These are phyloP conservation scores for Macrotyloma uniflorum DNA, from an alignment of 306 rosid genomes.

Conservation along the genomic window DNA sequence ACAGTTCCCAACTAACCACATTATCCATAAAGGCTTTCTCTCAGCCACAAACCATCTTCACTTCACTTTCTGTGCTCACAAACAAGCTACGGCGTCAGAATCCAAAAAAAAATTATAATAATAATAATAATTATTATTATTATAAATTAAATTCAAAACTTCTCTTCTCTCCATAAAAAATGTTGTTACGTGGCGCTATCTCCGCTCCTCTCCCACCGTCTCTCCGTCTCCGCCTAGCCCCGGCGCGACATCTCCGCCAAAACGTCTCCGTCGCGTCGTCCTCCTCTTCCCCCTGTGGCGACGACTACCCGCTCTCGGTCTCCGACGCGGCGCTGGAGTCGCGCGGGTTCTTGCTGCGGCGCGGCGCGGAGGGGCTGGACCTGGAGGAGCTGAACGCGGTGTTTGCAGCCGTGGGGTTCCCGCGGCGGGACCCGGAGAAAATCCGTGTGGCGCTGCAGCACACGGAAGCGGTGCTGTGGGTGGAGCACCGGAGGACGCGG, in stretches of 20 bases:
- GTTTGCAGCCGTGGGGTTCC: constrained; percentile 90
- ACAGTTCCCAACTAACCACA: not conserved
- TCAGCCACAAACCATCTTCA: not conserved
- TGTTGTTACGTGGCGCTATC: constrained; percentile 66
- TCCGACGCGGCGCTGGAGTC: constrained; percentile 66
- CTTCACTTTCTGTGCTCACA: too few relatives aligned
- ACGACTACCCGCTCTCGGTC: constrained; percentile 42
- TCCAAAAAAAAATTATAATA: not conserved
- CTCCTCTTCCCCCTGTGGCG: constrained; percentile 21
- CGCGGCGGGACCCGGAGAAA: constrained; percentile 69
- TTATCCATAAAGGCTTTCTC: constrained; percentile 31
- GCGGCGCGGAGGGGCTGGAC: constrained; percentile 59
- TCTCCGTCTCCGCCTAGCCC: not conserved
- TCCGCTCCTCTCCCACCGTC: constrained; percentile 43
- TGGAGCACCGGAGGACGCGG: constrained; percentile 61
- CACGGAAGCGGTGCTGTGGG: constrained; percentile 76
- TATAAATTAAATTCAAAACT: not conserved
- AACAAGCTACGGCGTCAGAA: too few relatives aligned
- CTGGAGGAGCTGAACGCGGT: constrained; percentile 73
- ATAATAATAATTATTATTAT: not conserved
- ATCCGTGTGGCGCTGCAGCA: constrained; percentile 74
- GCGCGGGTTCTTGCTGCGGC: constrained; percentile 75
- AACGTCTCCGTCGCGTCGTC: constrained; percentile 42
- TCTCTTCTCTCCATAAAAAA: constrained; percentile 3
- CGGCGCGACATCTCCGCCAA: constrained; percentile 13